Evolutionary conservation across 176 grass and related monocot genomes (phyloP).

Genomic region (bread wheat (Triticum aestivum)): IWGSC_CS_RefSeq_v2.1 NC_057802.1:614190558-614191057

Average conservation of each 20-base stretch:
- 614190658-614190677: neutral
- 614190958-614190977: too few species aligned
- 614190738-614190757: neutral
- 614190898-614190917: too few species aligned
- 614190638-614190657: neutral
- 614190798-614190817: neutral
- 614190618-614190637: neutral
- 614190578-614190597: neutral
- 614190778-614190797: neutral
- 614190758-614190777: neutral
- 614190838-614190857: too few species aligned
- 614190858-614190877: neutral
- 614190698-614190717: too few species aligned
- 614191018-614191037: too few species aligned
- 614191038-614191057: too few species aligned
- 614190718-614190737: neutral
- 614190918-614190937: too few species aligned
- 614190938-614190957: too few species aligned
- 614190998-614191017: too few species aligned
- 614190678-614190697: neutral
- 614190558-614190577: neutral
- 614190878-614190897: neutral
- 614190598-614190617: neutral
- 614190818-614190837: too few species aligned
- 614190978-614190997: too few species aligned